Conservation (phyloP, 108 stramenopile species). For the Cyclotella cryptica region DNA sequence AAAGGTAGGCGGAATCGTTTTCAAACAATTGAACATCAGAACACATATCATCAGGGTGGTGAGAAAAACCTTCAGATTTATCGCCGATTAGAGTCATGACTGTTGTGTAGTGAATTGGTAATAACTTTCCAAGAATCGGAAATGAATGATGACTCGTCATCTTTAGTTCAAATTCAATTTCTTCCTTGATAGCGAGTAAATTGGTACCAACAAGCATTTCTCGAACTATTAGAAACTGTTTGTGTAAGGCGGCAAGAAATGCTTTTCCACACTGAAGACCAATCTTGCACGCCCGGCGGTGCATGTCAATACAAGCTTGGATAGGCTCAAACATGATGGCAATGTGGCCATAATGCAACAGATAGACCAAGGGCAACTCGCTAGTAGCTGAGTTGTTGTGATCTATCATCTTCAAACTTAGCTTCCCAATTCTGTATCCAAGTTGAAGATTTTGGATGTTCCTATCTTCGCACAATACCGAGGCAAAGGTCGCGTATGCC, state of each 20-base stretch:
- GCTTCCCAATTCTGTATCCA: conserved; percentile 2
- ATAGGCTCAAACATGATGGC: conserved; percentile 4
- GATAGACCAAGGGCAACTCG: background rate
- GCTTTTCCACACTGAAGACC: conserved; percentile 19
- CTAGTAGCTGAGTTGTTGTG: background rate
- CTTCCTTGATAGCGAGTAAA: conserved; percentile 9
- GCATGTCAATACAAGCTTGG: conserved; percentile 10
- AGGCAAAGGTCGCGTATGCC: background rate
- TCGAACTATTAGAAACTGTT: background rate
- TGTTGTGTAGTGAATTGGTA: conserved; percentile 4
- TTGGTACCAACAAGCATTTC: conserved; percentile 24
- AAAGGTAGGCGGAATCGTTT: background rate
- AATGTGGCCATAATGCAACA: background rate
- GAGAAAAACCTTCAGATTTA: background rate
- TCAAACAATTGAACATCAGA: background rate
- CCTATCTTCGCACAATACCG: background rate
- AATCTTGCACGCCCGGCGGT: background rate
- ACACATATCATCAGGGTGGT: background rate
- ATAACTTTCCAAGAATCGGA: background rate
- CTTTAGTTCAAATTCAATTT: conserved; percentile 27
- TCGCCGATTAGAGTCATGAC: conserved; percentile 33
- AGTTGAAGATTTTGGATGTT: background rate
- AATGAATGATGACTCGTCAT: background rate
- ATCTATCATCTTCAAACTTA: background rate
- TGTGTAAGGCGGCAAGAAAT: conserved; percentile 14